phyloP scores from a whole-genome alignment of 176 grass and related monocot genomes.

The Triticum urartu region DNA sequence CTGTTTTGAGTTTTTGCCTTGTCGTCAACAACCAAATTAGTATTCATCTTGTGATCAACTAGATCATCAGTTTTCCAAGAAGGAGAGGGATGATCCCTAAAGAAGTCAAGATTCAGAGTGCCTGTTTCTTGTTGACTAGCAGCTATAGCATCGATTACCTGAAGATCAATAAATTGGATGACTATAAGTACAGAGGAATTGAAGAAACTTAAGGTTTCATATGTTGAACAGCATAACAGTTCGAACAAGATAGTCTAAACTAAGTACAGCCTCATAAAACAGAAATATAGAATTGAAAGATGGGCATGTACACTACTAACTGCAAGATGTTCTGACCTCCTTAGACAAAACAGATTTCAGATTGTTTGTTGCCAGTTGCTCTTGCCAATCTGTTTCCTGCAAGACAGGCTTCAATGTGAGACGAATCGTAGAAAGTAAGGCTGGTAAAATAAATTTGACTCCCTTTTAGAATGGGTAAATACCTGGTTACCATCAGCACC shows the following conservation, averaged over 20 bases:
- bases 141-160: constrained; percentile 81
- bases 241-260: neutral
- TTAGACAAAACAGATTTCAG: constrained; percentile 85
- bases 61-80: constrained; percentile 88
- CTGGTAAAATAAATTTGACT: neutral
- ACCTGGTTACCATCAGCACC: constrained; percentile 58
- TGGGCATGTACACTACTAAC: neutral
- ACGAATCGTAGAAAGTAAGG: constrained; percentile 2
- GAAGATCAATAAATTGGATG: constrained; percentile 19
- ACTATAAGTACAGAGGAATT: neutral
- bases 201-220: neutral
- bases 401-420: constrained; percentile 29
- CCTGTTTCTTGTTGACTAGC: constrained; percentile 63
- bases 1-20: constrained; percentile 50
- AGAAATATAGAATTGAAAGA: neutral
- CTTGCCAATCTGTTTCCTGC: constrained; percentile 62
- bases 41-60: constrained; percentile 34
- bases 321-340: constrained; percentile 54
- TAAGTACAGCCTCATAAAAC: neutral
- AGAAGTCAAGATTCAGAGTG: constrained; percentile 80
- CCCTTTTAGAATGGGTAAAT: constrained; percentile 2
- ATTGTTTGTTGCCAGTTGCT: constrained; percentile 51
- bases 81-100: constrained; percentile 67
- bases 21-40: constrained; percentile 44
- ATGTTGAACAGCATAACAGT: constrained; percentile 20